Evolutionary conservation across 495 filamentous ascomycete species (phyloP).

Genomic region (Xanthoparmelia taractica): DNA sequence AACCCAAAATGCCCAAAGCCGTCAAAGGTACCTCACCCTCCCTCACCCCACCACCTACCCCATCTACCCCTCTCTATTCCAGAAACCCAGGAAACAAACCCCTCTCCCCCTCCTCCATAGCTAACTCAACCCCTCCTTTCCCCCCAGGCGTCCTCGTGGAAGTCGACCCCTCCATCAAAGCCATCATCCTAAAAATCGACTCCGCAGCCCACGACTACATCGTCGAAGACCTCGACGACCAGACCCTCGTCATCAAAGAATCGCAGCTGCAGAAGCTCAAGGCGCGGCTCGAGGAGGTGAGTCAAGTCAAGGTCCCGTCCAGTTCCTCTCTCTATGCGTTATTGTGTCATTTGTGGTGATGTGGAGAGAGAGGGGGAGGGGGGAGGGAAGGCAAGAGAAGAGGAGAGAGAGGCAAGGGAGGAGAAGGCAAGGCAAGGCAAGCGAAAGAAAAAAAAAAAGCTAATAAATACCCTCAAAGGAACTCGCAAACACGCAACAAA

Average conservation of each 20-base stretch:
- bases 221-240: slow-evolving; percentile 68
- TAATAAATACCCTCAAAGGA: slow-evolving; percentile 35
- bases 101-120: background rate
- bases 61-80: too few species aligned
- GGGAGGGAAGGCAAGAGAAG: too few species aligned
- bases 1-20: slow-evolving; percentile 40
- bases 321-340: background rate
- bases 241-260: slow-evolving; percentile 64
- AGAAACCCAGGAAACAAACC: too few species aligned
- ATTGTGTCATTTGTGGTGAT: too few species aligned
- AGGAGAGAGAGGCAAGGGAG: too few species aligned
- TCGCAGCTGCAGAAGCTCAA: slow-evolving; percentile 53
- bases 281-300: slow-evolving; percentile 52
- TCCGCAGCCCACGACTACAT: slow-evolving; percentile 61
- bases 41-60: background rate
- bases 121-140: background rate
- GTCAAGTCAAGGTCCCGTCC: slow-evolving; percentile 17
- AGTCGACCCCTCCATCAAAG: slow-evolving; percentile 72
- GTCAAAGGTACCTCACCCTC: slow-evolving; percentile 34
- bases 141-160: slow-evolving; percentile 59
- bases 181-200: slow-evolving; percentile 68
- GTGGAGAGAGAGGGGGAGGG: too few species aligned
- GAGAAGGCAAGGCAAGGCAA: too few species aligned
- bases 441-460: background rate
- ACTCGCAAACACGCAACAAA: slow-evolving; percentile 48